phyloP scores from a whole-genome alignment of 2,329 filamentous ascomycete species.

The Monilinia fructigena region DNA sequence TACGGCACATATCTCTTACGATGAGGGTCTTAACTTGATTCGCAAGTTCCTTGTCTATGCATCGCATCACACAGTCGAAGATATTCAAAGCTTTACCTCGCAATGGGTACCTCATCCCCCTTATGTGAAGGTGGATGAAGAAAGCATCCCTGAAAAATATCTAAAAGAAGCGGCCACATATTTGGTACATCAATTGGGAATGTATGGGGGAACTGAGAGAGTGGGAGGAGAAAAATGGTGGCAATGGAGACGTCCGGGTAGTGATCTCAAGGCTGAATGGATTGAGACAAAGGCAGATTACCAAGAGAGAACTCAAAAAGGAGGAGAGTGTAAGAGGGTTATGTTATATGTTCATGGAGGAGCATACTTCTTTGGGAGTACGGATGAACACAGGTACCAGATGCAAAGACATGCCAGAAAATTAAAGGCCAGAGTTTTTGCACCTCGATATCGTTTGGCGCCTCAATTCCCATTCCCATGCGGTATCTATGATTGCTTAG shows the following conservation, averaged over 20 bases:
- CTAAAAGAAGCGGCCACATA: constrained; percentile 64
- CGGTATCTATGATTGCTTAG: constrained; percentile 83
- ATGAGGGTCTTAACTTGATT: constrained; percentile 85
- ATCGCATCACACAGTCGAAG: constrained; percentile 87
- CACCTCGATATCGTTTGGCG: constrained; percentile 74
- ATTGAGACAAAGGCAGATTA: constrained; percentile 91
- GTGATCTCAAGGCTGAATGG: constrained; percentile 79
- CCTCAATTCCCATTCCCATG: constrained; percentile 97
- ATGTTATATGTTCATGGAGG: constrained; percentile 96
- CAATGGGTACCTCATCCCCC: constrained; percentile 89
- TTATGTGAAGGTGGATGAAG: constrained; percentile 78
- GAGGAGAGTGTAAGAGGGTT: constrained; percentile 65
- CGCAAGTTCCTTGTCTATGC: constrained; percentile 82
- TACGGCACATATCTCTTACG: constrained; percentile 88
- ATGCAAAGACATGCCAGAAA: constrained; percentile 90
- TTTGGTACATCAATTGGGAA: constrained; percentile 72
- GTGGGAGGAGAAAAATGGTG: constrained; percentile 86
- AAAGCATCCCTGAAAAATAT: constrained; percentile 62
- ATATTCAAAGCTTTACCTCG: constrained; percentile 84
- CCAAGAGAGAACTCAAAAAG: constrained; percentile 63
- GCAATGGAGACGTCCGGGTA: constrained; percentile 75
- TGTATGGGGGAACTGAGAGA: constrained; percentile 69
- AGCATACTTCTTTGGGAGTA: constrained; percentile 91
- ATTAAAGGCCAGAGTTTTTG: constrained; percentile 28
- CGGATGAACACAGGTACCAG: constrained; percentile 97